A percentile compares a stretch with the other conserved stretches of the same genome.
These are phyloP conservation scores for Pleurotus tuber-regium DNA, from an alignment of 768 basidiomycete species.

Conservation along the genomic window DNA sequence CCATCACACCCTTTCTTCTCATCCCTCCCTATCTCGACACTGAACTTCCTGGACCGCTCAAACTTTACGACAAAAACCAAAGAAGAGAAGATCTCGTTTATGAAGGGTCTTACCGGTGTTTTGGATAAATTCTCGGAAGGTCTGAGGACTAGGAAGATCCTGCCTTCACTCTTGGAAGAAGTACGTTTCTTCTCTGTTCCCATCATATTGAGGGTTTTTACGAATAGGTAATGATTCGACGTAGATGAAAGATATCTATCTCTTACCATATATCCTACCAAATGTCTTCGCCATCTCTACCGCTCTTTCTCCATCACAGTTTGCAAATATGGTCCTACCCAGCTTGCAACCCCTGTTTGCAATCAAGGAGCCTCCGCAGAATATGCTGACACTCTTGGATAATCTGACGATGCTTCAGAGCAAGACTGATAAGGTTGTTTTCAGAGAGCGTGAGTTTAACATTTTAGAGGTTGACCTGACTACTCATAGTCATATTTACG, in stretches of 20 bases:
- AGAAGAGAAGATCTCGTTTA: conserved; percentile 95
- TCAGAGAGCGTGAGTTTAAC: conserved; percentile 75
- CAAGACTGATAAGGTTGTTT: conserved; percentile 84
- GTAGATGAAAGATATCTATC: conserved; percentile 90
- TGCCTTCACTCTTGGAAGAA: conserved; percentile 93
- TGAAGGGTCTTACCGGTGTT: conserved; percentile 84
- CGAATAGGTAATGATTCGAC: too few relatives aligned
- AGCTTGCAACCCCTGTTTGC: conserved; percentile 87
- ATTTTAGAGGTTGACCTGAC: background rate
- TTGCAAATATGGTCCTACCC: conserved; percentile 78
- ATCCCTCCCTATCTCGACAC: conserved; percentile 90
- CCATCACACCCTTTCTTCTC: conserved; percentile 91
- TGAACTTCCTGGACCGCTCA: conserved; percentile 94
- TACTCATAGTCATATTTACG: conserved; percentile 10
- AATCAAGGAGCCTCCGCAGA: conserved; percentile 94
- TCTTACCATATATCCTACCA: conserved; percentile 93
- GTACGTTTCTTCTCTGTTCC: conserved; percentile 41
- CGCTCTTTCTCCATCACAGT: conserved; percentile 74
- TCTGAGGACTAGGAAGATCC: conserved; percentile 80
- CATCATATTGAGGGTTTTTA: too few relatives aligned
- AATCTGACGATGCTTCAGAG: conserved; percentile 83
- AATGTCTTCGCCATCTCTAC: conserved; percentile 91
- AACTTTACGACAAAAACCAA: conserved; percentile 92
- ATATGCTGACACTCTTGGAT: conserved; percentile 91
- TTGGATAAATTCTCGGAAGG: conserved; percentile 86